Percentiles rank a stretch among this genome's conserved stretches.
Evolutionary conservation across 805 yeast species (phyloP).

Genomic region (Myxozyma nipponensis): DNA sequence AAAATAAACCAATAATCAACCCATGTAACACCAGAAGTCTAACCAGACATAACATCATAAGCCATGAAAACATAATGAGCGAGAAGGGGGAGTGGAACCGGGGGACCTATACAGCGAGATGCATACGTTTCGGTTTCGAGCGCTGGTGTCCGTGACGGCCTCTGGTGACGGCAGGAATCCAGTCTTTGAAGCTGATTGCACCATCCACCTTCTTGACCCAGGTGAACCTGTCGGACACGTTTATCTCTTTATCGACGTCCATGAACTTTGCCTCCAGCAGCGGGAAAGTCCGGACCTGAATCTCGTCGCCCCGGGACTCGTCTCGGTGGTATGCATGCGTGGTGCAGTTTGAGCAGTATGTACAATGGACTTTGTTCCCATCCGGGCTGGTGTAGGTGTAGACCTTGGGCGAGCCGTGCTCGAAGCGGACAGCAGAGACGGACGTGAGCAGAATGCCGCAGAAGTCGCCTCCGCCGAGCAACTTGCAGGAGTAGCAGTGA

Average conservation of each 20-base stretch:
- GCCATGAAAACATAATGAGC: too few relatives aligned
- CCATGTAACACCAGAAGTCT: too few relatives aligned
- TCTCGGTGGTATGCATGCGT: constrained; percentile 28
- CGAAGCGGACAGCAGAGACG: constrained; percentile 22
- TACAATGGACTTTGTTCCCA: constrained; percentile 20
- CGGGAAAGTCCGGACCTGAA: constrained; percentile 27
- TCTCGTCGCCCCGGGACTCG: constrained; percentile 26
- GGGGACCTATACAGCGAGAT: not conserved
- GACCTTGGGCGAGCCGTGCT: constrained; percentile 21
- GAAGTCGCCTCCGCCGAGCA: constrained; percentile 27
- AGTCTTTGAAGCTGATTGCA: constrained; percentile 14
- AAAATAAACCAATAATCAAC: too few relatives aligned
- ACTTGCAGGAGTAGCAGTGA: constrained; percentile 25
- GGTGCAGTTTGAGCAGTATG: constrained; percentile 26
- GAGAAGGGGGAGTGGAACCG: too few relatives aligned
- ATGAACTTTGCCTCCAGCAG: constrained; percentile 21
- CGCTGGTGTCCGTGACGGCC: constrained; percentile 11
- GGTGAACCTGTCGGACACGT: constrained; percentile 21
- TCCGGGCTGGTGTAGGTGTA: constrained; percentile 19
- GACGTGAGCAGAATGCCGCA: constrained; percentile 25
- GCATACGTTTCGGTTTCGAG: not conserved
- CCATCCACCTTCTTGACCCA: constrained; percentile 28
- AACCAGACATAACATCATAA: too few relatives aligned
- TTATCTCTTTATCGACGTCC: constrained; percentile 26
- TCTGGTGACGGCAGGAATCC: constrained; percentile 23